Evolutionary conservation across 257 asterid genomes (phyloP).

Genomic region (Ballota nigra): DNA sequence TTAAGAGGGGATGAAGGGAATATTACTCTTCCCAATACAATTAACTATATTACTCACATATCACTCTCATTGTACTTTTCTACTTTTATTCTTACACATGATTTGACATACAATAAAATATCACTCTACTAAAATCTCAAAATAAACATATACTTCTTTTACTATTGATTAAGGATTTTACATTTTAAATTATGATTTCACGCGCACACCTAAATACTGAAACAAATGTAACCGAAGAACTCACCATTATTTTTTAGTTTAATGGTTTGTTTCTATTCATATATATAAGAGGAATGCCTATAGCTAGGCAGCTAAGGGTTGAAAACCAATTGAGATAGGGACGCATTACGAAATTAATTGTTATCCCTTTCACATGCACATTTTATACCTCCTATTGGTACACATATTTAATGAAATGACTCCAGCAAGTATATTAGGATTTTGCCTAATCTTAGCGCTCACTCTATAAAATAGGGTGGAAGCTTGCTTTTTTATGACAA

Average conservation of each 20-base stretch:
- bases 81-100: too few relatives aligned
- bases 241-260: constrained; percentile 4
- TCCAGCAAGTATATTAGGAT: constrained; percentile 1
- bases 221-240: too few relatives aligned
- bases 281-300: neutral
- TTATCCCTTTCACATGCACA: neutral
- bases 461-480: neutral
- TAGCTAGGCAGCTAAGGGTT: neutral
- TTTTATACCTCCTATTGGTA: neutral
- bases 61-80: too few relatives aligned
- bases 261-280: constrained; percentile 20
- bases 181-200: too few relatives aligned
- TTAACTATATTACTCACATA: too few relatives aligned
- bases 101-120: too few relatives aligned
- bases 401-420: neutral
- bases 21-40: too few relatives aligned
- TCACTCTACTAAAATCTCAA: too few relatives aligned
- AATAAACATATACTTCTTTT: too few relatives aligned
- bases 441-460: constrained; percentile 3
- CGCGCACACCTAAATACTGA: too few relatives aligned
- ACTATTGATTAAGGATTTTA: too few relatives aligned
- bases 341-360: neutral
- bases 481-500: neutral
- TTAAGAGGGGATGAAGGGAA: too few relatives aligned
- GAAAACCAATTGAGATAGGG: constrained; percentile 15